Evolutionary conservation across 2,329 filamentous ascomycete genomes (phyloP).

Genomic region (Monilinia vaccinii-corymbosi): DNA sequence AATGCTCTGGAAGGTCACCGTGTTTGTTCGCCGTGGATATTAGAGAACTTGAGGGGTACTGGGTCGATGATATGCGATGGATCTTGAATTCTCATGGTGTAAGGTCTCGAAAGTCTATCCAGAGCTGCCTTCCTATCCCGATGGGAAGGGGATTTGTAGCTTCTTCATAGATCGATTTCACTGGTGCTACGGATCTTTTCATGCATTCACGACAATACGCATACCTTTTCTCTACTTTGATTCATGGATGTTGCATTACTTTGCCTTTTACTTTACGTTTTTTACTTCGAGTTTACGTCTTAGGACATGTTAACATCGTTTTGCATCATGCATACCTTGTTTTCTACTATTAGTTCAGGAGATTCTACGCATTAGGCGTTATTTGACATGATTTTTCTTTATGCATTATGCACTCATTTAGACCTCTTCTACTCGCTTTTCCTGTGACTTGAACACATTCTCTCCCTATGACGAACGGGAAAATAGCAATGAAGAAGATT

Average conservation of each 20-base stretch:
- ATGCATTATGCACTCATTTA: neutral
- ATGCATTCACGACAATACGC: neutral
- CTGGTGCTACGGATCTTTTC: neutral
- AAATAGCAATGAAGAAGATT: too few species aligned
- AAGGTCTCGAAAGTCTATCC: neutral
- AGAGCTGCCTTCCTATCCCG: neutral
- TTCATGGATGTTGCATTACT: neutral
- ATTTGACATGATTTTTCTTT: neutral
- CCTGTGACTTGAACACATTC: too few species aligned
- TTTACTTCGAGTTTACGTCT: neutral
- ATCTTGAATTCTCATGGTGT: conserved; percentile 1
- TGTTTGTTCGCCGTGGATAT: conserved; percentile 7
- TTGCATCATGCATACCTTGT: neutral
- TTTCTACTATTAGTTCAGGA: neutral
- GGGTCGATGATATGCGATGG: neutral
- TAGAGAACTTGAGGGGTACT: neutral
- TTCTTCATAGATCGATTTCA: neutral
- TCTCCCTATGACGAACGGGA: too few species aligned
- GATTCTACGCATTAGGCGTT: neutral
- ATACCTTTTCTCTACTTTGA: neutral
- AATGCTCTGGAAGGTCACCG: conserved; percentile 5
- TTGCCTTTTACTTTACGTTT: neutral
- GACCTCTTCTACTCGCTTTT: neutral
- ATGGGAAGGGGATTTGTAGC: neutral
- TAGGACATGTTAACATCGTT: neutral